phyloP scores from a whole-genome alignment of 352 stramenopile species.

The Pythium inflatum region DNA sequence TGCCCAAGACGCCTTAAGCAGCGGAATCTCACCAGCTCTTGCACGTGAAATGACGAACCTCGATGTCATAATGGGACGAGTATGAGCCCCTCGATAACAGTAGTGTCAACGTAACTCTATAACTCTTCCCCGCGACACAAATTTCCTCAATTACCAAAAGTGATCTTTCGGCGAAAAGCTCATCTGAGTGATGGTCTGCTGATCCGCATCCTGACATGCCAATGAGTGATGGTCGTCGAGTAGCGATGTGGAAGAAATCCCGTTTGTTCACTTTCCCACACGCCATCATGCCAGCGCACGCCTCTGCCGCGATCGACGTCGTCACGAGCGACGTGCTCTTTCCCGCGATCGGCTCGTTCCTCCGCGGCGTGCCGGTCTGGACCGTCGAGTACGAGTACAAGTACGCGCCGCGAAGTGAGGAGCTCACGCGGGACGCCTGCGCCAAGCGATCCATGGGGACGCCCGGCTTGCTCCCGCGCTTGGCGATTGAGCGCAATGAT shows the following conservation, averaged over 20 bases:
- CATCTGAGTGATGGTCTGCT: background rate
- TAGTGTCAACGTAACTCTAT: no score
- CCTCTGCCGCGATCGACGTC: constrained; percentile 6
- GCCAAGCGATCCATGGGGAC: constrained; percentile 11
- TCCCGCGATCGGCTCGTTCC: constrained; percentile 12
- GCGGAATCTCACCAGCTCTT: no score
- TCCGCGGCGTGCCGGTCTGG: constrained; percentile 24
- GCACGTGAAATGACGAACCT: no score
- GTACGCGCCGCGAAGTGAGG: background rate
- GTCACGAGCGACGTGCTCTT: constrained; percentile 12
- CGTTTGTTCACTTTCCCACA: background rate
- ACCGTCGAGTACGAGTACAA: constrained; percentile 21
- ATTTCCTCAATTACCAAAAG: no score
- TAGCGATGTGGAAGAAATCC: background rate
- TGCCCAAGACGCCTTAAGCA: no score
- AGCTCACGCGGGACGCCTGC: background rate
- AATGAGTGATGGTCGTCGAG: background rate
- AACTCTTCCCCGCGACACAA: no score
- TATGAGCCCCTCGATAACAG: no score
- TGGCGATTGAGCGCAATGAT: constrained; percentile 21
- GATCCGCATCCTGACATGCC: background rate
- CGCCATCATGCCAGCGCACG: constrained; percentile 25
- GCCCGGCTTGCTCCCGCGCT: constrained; percentile 17
- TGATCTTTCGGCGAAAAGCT: no score
- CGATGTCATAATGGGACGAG: no score